phyloP scores from a whole-genome alignment of 2,329 filamentous ascomycete species.

The Colletotrichum sp. region DNA sequence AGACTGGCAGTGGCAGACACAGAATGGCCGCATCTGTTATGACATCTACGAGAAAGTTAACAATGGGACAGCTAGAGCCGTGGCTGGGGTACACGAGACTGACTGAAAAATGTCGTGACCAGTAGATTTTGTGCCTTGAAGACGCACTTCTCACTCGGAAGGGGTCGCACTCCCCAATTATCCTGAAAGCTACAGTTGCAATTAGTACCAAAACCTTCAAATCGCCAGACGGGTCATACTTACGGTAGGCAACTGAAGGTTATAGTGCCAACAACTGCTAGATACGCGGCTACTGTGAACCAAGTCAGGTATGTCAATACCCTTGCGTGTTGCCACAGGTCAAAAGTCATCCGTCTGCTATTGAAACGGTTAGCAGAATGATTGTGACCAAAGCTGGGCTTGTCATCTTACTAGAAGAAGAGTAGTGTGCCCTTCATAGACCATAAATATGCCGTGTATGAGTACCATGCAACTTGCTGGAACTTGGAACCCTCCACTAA shows the following conservation, averaged over 20 bases:
- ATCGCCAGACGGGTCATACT: neutral
- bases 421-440: constrained; percentile 33
- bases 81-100: neutral
- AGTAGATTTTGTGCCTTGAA: constrained; percentile 26
- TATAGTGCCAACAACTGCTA: constrained; percentile 3
- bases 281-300: neutral
- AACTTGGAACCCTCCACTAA: constrained; percentile 38
- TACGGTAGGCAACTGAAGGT: constrained; percentile 8
- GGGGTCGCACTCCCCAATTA: constrained; percentile 6
- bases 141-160: constrained; percentile 21
- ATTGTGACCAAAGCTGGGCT: no score
- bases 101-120: constrained; percentile 23
- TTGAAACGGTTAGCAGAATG: neutral
- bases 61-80: neutral
- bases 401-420: constrained; percentile 25
- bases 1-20: neutral
- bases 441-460: constrained; percentile 41
- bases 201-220: neutral
- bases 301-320: neutral
- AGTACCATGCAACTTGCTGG: constrained; percentile 43
- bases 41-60: neutral
- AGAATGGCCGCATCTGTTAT: constrained; percentile 8
- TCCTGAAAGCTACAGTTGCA: neutral
- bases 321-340: constrained; percentile 25
- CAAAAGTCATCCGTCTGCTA: constrained; percentile 30